Base-by-base conservation (phyloP, 2,329 filamentous ascomycete genomes). In the Apiospora malaysiana region DNA sequence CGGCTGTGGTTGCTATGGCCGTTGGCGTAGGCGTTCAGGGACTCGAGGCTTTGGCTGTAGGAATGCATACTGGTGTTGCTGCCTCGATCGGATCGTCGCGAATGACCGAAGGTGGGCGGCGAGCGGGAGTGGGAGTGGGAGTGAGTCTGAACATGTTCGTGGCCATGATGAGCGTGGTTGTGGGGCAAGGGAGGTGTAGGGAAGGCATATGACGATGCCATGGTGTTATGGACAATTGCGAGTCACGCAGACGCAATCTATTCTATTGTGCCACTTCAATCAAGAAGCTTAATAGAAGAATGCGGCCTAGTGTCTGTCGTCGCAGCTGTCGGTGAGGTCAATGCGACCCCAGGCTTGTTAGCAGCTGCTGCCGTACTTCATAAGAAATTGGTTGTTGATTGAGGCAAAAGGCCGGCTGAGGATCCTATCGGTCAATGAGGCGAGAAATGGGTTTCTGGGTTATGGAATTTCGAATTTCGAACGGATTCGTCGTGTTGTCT, bases 131-230 rank as follows among this genome's bases (percentile, higher is more conserved):
- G 79, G 37, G 78, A 75, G 70, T 82, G 81, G 16, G 77, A 74
- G 45, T 78, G 82, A 10, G 82, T 81, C 56, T 81, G 81, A 65
- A 82, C 78, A 73, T 78, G 77, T 42, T 74, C 76, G 27, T 78
- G 75, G 68, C 82, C 82, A 70, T 84, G 81, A 67, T 82, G 82
- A 69, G 84, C 81, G 74, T 87, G 83, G 71, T 82, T 83, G 74
- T 85, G 85, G 69, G 85, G 83, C 65, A 87, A 78, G 49, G 85
- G 82, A 46, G 86, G 82, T 46, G 85, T 83, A n/a, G 87, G 87
- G 70, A 89, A 79, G 68, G 84, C 82, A 77, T 88, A 89, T 27
- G 87, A 85, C 47, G 87, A 85, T 72, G 85, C 83, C 85, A 87
- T 87, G 70, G 71, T 80, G 66, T 69, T 69, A 40, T 63, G 27